Evolutionary conservation across 768 basidiomycete species (phyloP), one percentile per base, ranked within the genome.

Genomic region (Tulasnella sp.): DNA sequence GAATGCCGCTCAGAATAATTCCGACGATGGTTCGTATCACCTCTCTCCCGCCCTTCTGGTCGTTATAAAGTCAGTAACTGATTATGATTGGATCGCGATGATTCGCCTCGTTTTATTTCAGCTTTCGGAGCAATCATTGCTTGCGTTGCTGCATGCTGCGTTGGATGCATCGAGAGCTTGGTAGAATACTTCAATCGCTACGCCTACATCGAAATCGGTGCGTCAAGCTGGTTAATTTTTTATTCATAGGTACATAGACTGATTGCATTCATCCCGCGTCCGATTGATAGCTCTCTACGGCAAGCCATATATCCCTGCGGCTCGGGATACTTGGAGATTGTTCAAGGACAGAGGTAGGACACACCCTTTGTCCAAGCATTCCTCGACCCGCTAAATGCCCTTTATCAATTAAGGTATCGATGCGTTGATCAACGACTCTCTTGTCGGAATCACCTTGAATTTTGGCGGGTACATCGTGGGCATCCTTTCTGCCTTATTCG

Each of bases 181-280:
- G 90, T 95, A 12, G 89, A 91, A 83, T 95, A 92, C 85, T 95
- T 95, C 87, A 96, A 95, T 84, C 88, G 91, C 88, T 94, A 94
- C 85, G 91, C 92, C 36, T 94, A 92, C 82, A 94, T 95, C 82
- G 93, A 95, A 84, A 95, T 95, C 73, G 84, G 85, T 85, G 79
- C 78, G 12, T 39, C 24, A 6, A 12, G 24, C 24, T 5, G 1
- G 7, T 44, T 46, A 73, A 0, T 0, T 40, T 56, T 44, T 79
- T 42, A 31, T 39, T 56, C 34, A 12, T 1, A n/a, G 40, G 8
- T 36, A 21, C 8, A 44, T 19, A 18, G 42, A 16, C 31, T 24
- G 38, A 77, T 42, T 31, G 71, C 71, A 4, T 80, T 82, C 76
- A 82, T 74, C 8, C 19, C 46, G 62, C n/a, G 27, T 78, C 42